Conservation (phyloP, 306 rosid species). For the Cajanus cajan region DNA sequence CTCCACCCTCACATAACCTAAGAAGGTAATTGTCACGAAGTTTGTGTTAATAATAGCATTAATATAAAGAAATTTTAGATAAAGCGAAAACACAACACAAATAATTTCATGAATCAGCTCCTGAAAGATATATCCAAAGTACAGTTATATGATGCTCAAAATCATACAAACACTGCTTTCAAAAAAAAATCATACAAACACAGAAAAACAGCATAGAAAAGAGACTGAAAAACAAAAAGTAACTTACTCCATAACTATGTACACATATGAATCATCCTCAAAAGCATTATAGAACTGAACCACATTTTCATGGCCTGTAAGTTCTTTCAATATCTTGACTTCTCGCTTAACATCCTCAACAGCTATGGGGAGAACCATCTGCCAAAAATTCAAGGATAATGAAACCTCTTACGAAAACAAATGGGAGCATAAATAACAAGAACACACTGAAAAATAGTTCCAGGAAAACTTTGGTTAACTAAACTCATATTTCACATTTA, state of each 20-base stretch:
- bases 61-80: background rate
- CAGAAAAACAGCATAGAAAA: slow-evolving; percentile 14
- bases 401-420: slow-evolving; percentile 10
- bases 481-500: slow-evolving; percentile 15
- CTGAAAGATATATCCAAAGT: background rate
- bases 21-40: slow-evolving; percentile 7
- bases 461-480: background rate
- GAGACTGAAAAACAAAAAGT: background rate
- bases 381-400: slow-evolving; percentile 40
- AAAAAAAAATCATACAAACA: slow-evolving; percentile 7
- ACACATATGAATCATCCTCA: slow-evolving; percentile 91
- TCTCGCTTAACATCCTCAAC: slow-evolving; percentile 99
- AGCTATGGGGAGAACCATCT: slow-evolving; percentile 98
- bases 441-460: background rate
- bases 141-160: slow-evolving; percentile 13
- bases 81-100: background rate
- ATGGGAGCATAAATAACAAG: background rate
- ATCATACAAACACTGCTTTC: background rate
- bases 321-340: slow-evolving; percentile 84
- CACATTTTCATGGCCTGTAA: slow-evolving; percentile 95
- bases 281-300: slow-evolving; percentile 83
- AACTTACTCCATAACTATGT: slow-evolving; percentile 98
- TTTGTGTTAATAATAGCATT: background rate
- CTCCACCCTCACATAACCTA: slow-evolving; percentile 99
- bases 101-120: slow-evolving; percentile 28